Percentiles rank a stretch among this genome's conserved stretches.
Evolutionary conservation across 169 alveolate species (phyloP).

Genomic region (Cryptosporidium ryanae): DNA sequence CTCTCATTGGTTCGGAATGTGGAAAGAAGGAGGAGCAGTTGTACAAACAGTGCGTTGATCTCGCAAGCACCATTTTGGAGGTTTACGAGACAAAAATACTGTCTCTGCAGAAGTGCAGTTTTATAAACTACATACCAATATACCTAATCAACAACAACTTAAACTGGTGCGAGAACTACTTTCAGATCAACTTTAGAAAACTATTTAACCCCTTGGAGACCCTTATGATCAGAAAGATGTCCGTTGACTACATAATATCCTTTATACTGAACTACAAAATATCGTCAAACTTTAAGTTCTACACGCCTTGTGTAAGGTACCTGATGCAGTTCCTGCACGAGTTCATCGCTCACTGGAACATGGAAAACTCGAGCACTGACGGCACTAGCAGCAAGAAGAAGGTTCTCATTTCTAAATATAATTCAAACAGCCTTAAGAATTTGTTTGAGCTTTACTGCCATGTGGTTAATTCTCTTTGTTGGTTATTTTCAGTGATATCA

Average conservation of each 20-base stretch:
- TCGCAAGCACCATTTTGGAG: constrained; percentile 16
- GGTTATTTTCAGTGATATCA: constrained; percentile 4
- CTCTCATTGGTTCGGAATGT: not conserved
- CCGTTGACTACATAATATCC: constrained; percentile 55
- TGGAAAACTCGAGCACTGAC: constrained; percentile 4
- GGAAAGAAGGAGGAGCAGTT: constrained; percentile 48
- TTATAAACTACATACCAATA: constrained; percentile 48
- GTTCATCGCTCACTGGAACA: constrained; percentile 68
- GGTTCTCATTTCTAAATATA: not conserved
- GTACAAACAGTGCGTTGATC: constrained; percentile 53
- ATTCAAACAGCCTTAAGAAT: constrained; percentile 11
- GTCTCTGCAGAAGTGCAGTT: constrained; percentile 29
- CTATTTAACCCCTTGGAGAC: constrained; percentile 64
- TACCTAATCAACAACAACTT: constrained; percentile 16
- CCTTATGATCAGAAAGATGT: constrained; percentile 31
- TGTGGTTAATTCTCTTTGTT: constrained; percentile 33
- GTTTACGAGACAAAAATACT: constrained; percentile 55
- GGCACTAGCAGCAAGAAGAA: not conserved
- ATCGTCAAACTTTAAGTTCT: constrained; percentile 42
- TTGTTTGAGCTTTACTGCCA: constrained; percentile 43
- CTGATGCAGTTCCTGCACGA: constrained; percentile 58
- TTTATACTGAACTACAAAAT: constrained; percentile 12
- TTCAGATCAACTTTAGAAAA: constrained; percentile 38
- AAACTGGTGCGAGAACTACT: constrained; percentile 53
- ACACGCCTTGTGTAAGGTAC: constrained; percentile 45